Evolutionary conservation across 495 filamentous ascomycete species (phyloP).

Genomic region (Podospora pseudopauciseta): DNA sequence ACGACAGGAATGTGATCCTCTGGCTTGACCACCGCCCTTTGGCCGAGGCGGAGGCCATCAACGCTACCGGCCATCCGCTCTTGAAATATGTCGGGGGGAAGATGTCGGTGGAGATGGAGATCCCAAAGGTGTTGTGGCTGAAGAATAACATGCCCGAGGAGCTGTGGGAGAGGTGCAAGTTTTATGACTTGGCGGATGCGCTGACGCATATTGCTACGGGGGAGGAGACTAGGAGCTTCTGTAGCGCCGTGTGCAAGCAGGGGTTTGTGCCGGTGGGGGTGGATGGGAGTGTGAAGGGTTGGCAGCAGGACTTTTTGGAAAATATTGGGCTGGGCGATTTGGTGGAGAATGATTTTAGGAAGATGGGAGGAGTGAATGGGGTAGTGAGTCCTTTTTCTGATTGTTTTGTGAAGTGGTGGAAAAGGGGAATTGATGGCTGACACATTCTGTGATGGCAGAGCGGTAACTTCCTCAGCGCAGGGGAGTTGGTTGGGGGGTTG

Average conservation of each 20-base stretch:
- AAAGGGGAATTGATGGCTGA: conserved; percentile 17
- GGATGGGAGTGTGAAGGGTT: conserved; percentile 95
- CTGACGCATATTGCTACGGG: conserved; percentile 95
- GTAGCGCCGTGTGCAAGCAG: conserved; percentile 92
- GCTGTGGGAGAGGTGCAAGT: conserved; percentile 86
- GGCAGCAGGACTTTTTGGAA: conserved; percentile 90
- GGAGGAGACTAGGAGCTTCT: conserved; percentile 85
- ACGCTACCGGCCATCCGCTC: conserved; percentile 87
- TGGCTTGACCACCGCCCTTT: conserved; percentile 93
- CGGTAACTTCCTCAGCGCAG: conserved; percentile 82
- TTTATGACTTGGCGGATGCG: conserved; percentile 92
- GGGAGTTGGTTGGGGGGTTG: conserved; percentile 80
- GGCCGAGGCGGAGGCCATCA: conserved; percentile 85
- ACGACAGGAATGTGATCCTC: conserved; percentile 84
- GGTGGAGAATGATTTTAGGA: conserved; percentile 77
- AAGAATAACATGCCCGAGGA: conserved; percentile 97
- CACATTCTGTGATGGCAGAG: conserved; percentile 54
- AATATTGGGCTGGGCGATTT: conserved; percentile 81
- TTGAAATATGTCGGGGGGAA: conserved; percentile 91
- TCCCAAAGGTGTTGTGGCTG: conserved; percentile 94
- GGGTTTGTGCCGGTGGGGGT: conserved; percentile 92
- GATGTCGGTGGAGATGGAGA: conserved; percentile 99
- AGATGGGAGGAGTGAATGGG: conserved; percentile 89
- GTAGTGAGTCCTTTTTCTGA: conserved; percentile 66
- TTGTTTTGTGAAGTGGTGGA: background rate